Base-by-base conservation (phyloP, 1,284 basidiomycete species). In the Pyrrhoderma noxium region DNA sequence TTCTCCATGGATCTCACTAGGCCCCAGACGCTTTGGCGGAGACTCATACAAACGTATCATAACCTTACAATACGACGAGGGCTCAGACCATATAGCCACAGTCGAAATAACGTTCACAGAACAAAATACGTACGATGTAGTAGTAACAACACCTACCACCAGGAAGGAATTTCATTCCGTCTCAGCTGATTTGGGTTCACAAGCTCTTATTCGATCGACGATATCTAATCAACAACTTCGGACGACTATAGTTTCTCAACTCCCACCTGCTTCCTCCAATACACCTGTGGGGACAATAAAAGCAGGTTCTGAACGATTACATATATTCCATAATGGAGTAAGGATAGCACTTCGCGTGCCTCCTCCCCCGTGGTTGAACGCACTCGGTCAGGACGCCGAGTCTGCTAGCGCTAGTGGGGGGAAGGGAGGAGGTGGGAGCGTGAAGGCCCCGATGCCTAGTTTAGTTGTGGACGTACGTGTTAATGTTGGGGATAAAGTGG, bases 391-490 rank as follows among this genome's bases (percentile, higher is more conserved):
- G 3, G 80, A 82, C 52, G 67, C 75, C 14, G 62, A 76, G 14
- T 69, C 67, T 22, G 70, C 73, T 5, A 70, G 70, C 21, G 77
- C 77, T 57, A 16, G 11, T 11, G 35, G 35, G 11, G 35, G 7
- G 21, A 40, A 40, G n/a, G 79, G 81, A 3, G 43, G 37, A 9
- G 47, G 54, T 19, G 84, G 59, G 34, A 61, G 60, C 49, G 52
- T 68, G 21, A 56, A 60, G 16, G 62, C 89, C 8, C 90, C 91
- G n/a, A 93, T 93, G 88, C 91, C 89, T 25, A 89, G 86, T 62
- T 74, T 91, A 42, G 84, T 90, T 3, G 91, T 95, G 2, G 91
- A 95, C 56, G 84, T 94, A 45, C 77, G 78, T 42, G 90, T 93
- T 21, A 72, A 72, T 53, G 70, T 77, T 2, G 93, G 91, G 0